phyloP scores from a whole-genome alignment of 192 early-diverging fungal species.

The Backusella sp. region DNA sequence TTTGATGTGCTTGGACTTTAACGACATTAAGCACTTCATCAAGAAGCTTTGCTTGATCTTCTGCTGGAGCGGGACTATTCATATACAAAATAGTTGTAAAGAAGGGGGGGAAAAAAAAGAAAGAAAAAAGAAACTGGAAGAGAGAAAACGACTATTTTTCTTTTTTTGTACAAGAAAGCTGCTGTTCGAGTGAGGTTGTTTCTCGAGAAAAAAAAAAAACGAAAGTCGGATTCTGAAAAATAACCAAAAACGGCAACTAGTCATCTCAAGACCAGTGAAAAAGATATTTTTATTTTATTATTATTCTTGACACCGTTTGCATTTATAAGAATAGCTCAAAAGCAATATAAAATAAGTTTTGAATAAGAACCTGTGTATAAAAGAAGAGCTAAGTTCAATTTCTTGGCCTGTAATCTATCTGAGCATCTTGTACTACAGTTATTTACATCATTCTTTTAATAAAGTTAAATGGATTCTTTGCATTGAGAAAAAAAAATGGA shows the following conservation, averaged over 20 bases:
- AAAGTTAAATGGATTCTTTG: too few relatives aligned
- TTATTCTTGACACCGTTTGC: too few relatives aligned
- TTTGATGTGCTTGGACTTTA: constrained; percentile 93
- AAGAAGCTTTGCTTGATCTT: constrained; percentile 92
- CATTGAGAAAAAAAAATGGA: too few relatives aligned
- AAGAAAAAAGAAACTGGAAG: background rate
- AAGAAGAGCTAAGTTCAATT: background rate
- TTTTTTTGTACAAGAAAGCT: background rate
- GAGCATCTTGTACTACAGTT: background rate
- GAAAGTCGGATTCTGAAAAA: background rate
- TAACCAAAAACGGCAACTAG: background rate
- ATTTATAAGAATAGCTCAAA: background rate
- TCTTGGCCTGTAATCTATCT: background rate
- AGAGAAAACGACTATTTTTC: background rate
- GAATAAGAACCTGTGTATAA: background rate
- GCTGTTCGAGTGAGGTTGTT: background rate
- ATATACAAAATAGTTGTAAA: background rate
- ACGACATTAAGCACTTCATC: constrained; percentile 92
- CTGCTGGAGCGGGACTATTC: constrained; percentile 46
- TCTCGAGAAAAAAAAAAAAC: background rate
- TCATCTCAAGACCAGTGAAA: too few relatives aligned
- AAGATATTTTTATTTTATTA: too few relatives aligned
- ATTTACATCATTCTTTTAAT: background rate
- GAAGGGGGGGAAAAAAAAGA: background rate
- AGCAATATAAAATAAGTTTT: background rate